Base-by-base conservation (phyloP, 176 grass and related monocot genomes). In the Carex myosuroides region DNA sequence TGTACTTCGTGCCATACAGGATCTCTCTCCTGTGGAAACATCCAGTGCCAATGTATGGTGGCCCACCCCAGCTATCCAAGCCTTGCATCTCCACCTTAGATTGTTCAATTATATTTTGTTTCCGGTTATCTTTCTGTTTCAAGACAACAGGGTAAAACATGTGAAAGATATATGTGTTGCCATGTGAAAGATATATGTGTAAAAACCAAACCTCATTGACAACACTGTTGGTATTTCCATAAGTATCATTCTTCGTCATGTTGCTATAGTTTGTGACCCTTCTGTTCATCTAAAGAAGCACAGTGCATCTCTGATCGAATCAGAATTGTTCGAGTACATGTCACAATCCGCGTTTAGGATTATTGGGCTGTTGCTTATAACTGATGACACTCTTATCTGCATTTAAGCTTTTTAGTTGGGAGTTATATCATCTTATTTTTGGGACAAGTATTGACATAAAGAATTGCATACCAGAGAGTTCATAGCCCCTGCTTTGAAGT, bases 401-500 rank as follows among this genome's bases (percentile, higher is more conserved):
- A 87, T 18, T 50, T 84, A 24, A 48, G 46, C 46, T 11, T 46
- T 30, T 72, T 70, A 80, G 14, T 8, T 57, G 17, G 37, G 13
- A 83, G 16, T 68, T 80, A 1, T 48, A 52, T 68, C 14, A 71
- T 21, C 17, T 46, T 57, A 85, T 44, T 79, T 11, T 60, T 50
- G 32, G 20, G 22, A 63, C 37, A 62, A 37, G 29, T 85, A 10
- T 85, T 73, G n/a, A 24, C 37, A 17, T 57, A 80, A 33, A 29
- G 8, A 79, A 79, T 17, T 69, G 17, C 73, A 3, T 61, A 87
- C 94, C 88, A 97, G 70, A 84, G 94, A 70, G 69, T 97, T 94
- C 85, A 97, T 57, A 11, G 94, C 90, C 57, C 94, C 94, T 70
- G 91, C 94, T 90, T 97, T 97, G 86, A 94, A 97, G 79, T 97